Percentiles rank a stretch among this genome's conserved stretches.
Conservation (phyloP, 192 early-diverging fungal genomes). For the Coemansia sp. region DNA sequence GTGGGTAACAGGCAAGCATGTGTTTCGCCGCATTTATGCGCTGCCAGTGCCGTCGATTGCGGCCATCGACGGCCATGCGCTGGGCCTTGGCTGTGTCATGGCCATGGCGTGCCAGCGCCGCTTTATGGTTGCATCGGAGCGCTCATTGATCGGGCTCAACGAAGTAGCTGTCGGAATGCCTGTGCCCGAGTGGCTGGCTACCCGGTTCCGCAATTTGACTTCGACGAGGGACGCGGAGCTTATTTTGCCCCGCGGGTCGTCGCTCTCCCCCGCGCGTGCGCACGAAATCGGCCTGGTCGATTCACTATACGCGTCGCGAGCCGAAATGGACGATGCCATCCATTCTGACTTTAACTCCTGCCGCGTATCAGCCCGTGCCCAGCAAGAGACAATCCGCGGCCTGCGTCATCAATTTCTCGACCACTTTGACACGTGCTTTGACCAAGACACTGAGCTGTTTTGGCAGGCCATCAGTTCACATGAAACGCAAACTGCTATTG, state of each 20-base stretch:
- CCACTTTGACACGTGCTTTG: conserved; percentile 3
- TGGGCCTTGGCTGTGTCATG: conserved; percentile 11
- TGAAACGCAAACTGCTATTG: conserved; percentile 6
- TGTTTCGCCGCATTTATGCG: conserved; percentile 40
- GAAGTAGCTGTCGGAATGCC: conserved; percentile 43
- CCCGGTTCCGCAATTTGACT: conserved; percentile 40
- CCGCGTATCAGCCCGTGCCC: background rate
- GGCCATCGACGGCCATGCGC: conserved; percentile 19
- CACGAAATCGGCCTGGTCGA: background rate
- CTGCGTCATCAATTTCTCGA: conserved; percentile 1
- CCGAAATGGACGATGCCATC: background rate
- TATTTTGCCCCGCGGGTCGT: conserved; percentile 23
- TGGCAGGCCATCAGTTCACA: background rate
- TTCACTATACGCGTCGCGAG: background rate
- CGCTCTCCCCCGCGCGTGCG: background rate
- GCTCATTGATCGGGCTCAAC: conserved; percentile 37
- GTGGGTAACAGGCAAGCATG: conserved; percentile 16
- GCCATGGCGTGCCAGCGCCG: conserved; percentile 44
- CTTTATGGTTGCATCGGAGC: conserved; percentile 21
- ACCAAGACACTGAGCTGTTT: background rate
- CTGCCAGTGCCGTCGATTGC: conserved; percentile 39
- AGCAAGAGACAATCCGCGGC: background rate
- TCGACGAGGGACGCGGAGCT: conserved; percentile 21
- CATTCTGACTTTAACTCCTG: background rate
- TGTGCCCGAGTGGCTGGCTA: conserved; percentile 39